Evolutionary conservation across 2,329 filamentous ascomycete species (phyloP).

Genomic region (Bipolaris sorokiniana): DNA sequence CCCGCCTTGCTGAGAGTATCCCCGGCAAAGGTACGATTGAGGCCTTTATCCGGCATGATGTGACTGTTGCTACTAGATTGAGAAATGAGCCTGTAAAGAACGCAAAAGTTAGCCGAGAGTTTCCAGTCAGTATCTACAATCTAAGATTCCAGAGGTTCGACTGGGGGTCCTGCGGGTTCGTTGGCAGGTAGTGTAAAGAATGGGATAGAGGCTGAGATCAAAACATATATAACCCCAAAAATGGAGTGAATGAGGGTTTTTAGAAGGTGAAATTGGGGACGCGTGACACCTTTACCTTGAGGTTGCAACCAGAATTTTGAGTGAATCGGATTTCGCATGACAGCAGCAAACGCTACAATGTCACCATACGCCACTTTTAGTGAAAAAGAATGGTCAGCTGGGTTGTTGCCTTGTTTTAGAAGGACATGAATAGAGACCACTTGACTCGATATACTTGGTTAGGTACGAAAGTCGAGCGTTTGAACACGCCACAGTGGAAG

Average conservation of each 20-base stretch:
- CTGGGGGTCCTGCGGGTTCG: background rate
- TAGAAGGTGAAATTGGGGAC: background rate
- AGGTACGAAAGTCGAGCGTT: no score
- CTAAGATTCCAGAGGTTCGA: background rate
- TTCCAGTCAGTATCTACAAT: background rate
- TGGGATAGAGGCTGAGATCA: background rate
- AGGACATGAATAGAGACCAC: no score
- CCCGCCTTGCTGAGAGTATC: background rate
- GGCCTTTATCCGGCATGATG: constrained; percentile 7
- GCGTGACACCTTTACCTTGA: background rate
- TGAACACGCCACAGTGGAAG: no score
- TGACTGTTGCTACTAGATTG: background rate
- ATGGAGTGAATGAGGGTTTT: background rate
- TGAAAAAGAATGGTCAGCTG: background rate
- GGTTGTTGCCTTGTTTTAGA: no score
- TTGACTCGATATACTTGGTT: no score
- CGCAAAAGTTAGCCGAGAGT: background rate
- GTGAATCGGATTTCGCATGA: constrained; percentile 4
- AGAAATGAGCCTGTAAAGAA: background rate
- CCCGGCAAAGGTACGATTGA: background rate
- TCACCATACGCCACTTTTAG: background rate
- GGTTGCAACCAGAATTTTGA: background rate
- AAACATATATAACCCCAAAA: background rate
- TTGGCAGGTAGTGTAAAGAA: background rate
- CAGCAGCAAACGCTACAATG: background rate